phyloP scores from a whole-genome alignment of 2,329 filamentous ascomycete species.

The Apiospora aurea region DNA sequence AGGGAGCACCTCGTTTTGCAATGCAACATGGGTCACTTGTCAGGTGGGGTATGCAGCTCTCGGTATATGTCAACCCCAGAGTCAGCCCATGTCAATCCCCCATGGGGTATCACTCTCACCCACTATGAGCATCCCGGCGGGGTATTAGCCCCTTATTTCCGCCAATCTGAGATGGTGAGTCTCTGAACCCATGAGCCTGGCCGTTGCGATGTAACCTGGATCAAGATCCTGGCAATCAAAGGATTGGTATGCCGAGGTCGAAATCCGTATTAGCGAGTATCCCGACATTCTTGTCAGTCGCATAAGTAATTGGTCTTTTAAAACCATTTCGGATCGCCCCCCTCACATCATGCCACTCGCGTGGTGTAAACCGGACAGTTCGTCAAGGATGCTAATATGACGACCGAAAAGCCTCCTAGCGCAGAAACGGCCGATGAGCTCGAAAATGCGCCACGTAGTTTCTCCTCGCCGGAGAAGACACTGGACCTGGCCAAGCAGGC shows the following conservation, averaged over 20 bases:
- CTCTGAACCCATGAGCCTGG: background rate
- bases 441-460: background rate
- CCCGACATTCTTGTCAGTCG: background rate
- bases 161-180: background rate
- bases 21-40: background rate
- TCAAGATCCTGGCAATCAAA: background rate
- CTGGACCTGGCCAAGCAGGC: conserved; percentile 26
- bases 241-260: background rate
- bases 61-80: background rate
- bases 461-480: background rate
- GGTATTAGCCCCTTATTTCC: background rate
- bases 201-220: background rate
- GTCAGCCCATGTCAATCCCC: background rate
- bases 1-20: background rate
- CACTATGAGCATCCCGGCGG: background rate
- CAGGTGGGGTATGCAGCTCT: background rate
- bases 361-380: background rate
- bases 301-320: background rate
- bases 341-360: background rate
- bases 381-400: background rate
- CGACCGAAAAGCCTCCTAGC: background rate
- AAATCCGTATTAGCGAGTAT: background rate
- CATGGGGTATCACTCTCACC: background rate
- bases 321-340: background rate
- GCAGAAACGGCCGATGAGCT: background rate